Evolutionary conservation across 148 eudicot genomes (phyloP).

Genomic region (Silene conica): DNA sequence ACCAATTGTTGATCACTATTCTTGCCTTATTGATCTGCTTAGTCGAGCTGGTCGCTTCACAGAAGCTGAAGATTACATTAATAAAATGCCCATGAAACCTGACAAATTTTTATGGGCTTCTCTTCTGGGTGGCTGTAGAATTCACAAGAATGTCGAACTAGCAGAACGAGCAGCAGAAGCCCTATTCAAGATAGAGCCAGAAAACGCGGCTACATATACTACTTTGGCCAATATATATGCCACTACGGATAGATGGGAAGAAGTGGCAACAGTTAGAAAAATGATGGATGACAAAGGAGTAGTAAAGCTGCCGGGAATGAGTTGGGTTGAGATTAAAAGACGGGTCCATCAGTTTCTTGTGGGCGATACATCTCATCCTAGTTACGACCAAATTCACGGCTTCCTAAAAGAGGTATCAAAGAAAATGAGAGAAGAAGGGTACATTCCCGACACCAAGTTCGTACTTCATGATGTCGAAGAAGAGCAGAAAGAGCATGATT

Average conservation of each 20-base stretch:
- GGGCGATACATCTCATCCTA: conserved; percentile 52
- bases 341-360: conserved; percentile 42
- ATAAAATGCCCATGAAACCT: conserved; percentile 44
- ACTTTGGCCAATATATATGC: conserved; percentile 46
- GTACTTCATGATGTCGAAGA: conserved; percentile 63
- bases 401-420: conserved; percentile 39
- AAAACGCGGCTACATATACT: conserved; percentile 43
- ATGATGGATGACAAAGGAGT: conserved; percentile 44
- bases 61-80: conserved; percentile 42
- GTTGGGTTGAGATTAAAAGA: conserved; percentile 53
- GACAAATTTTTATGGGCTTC: conserved; percentile 47
- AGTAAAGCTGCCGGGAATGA: conserved; percentile 49
- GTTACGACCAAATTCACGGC: conserved; percentile 32
- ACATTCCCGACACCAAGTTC: conserved; percentile 46
- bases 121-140: conserved; percentile 47
- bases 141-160: conserved; percentile 40
- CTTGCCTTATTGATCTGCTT: conserved; percentile 41
- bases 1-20: conserved; percentile 36
- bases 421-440: conserved; percentile 60
- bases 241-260: conserved; percentile 34
- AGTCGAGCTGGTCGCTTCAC: conserved; percentile 44
- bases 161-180: conserved; percentile 41
- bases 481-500: conserved; percentile 58
- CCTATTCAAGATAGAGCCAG: conserved; percentile 38
- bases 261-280: conserved; percentile 35